Base-by-base conservation (phyloP, 108 stramenopile genomes). In the Pseudonitzschia delicatissima region DNA sequence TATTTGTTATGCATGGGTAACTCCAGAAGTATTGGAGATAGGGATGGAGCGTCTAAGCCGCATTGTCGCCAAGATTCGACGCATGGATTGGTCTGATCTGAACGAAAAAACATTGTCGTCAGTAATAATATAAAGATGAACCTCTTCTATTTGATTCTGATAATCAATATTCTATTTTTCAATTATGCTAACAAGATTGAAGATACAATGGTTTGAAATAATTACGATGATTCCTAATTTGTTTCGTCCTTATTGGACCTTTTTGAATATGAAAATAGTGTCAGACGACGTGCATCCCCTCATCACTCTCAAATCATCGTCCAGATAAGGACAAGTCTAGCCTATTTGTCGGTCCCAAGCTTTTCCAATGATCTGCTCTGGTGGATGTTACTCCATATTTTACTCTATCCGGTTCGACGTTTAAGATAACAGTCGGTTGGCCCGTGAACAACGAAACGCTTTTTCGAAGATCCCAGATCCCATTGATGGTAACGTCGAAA, bases 281-380 rank as follows among this genome's bases (percentile, higher is more conserved):
- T 93, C 88, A 18, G 83, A 77, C 45, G 87, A 84, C 25, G 92
- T 93, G 49, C 80, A 90, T 23, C 92, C 92, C 50, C 92, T 70
- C 92, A 93, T 93, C 33, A 93, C 73, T 55, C 92, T 50, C 20
- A 90, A 57, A 68, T 87, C 87, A 35, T 93, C 85, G 50, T 93
- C 92, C 60, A 93, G 66, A 72, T 88, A 93, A 0, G n/a, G 79
- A 73, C 40, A 93, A 36, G 55, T 90, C 85, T 48, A 93, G 68
- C 73, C 87, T 64, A 62, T 93, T 93, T 64, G 79, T 74, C 3
- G 88, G 85, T 36, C 92, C 88, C 11, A 93, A 63, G 37, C 76
- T 80, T 70, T 93, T 93, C 92, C 92, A 93, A 64, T 93, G 92
- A 62, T 93, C 92, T 11, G 84, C 92, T 55, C 80, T 80, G 23